Base-by-base conservation (phyloP, 495 filamentous ascomycete species). In the Pyrenula massariospora region DNA sequence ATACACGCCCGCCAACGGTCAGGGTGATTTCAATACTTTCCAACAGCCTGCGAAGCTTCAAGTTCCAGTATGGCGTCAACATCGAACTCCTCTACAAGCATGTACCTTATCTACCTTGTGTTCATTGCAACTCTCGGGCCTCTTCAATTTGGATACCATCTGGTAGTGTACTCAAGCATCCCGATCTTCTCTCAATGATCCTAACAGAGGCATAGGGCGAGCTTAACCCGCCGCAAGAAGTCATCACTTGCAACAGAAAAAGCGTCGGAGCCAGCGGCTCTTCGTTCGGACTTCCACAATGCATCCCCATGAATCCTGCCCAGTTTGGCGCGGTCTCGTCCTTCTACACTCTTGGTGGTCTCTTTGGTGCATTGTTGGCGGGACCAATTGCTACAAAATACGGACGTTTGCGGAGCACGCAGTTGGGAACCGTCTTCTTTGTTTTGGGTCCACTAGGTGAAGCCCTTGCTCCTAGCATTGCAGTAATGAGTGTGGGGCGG, bases 141-240 rank as follows among this genome's bases (percentile, higher is more conserved):
- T 1, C 79, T 96, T 10, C 90, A 95, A 63, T 97, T 96, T 62
- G 93, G 94, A 21, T 96, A 86, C 66, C 94, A 97, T 70, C 68
- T 98, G 69, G 92, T 95, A 79, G 25, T 66, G 25, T 12, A 22
- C 54, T 53, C 54, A 22, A 24, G 52, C 56, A 54, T 53, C 58
- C 49, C 24, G 58, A 53, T 52, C 23, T 50, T 54, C 20, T n/a
- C 15, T 21, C 42, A n/a, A 24, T 12, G 5, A 52, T 11, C 0
- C 22, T 51, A 51, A 19, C 47, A 0, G 25, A 50, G 1, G 15
- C 24, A 42, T 54, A 96, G 91, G 87, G 90, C 56, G 93, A 97
- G 67, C 81, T 98, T 24, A 98, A 98, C 67, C 88, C 93, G 24
- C 93, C 93, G 11, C 84, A 95, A 77, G 81, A 87, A 65, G 88